A percentile compares a stretch with the other conserved stretches of the same genome.
These are phyloP conservation scores for Paspalum notatum DNA, from an alignment of 176 grass and related monocot genomes.

Conservation along the genomic window DNA sequence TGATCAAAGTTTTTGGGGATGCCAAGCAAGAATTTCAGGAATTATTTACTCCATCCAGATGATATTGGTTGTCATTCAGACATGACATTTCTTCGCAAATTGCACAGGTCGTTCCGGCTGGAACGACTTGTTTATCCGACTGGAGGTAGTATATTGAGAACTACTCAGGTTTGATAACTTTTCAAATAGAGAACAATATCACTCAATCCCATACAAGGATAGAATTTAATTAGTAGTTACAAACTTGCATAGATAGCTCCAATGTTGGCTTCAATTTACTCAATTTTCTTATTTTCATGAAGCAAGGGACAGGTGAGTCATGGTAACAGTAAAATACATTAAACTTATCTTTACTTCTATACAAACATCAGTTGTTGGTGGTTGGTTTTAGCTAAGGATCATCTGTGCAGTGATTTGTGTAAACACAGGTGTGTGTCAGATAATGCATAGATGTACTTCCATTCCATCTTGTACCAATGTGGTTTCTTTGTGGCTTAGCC, in stretches of 20 bases:
- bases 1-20: constrained; percentile 31
- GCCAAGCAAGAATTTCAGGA: constrained; percentile 10
- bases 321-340: constrained; percentile 4
- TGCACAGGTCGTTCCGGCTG: no score
- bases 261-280: neutral
- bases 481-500: neutral
- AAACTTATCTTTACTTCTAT: neutral
- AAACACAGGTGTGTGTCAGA: neutral
- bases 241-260: constrained; percentile 6
- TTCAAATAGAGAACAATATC: neutral
- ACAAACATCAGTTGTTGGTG: neutral
- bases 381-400: neutral
- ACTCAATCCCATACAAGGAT: constrained; percentile 1
- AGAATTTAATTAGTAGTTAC: constrained; percentile 21
- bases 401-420: neutral
- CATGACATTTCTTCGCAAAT: no score
- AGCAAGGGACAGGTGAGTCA: constrained; percentile 33
- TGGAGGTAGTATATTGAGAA: neutral
- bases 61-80: no score
- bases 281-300: constrained; percentile 13
- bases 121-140: no score
- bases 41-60: neutral
- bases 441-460: neutral
- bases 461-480: neutral
- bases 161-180: constrained; percentile 31